Evolutionary conservation across 164 flowering plant genomes (phyloP).

Genomic region (Litsea cubeba): DNA sequence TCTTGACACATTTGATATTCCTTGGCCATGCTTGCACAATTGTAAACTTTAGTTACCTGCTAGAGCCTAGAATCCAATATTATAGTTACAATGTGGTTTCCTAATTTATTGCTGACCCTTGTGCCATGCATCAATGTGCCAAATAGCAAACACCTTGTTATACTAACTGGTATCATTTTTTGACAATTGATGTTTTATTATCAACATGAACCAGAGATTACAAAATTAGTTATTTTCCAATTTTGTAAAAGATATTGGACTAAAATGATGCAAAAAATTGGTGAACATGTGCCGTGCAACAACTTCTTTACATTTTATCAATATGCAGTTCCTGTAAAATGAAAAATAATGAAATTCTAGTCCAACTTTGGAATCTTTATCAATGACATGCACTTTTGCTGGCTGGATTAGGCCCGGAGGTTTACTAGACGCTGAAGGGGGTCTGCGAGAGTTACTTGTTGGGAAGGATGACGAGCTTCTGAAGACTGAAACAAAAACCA

Average conservation of each 20-base stretch:
- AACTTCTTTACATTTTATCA: background rate
- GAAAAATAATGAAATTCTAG: too few species aligned
- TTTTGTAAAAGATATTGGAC: background rate
- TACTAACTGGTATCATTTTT: too few species aligned
- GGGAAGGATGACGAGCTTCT: slow-evolving; percentile 98
- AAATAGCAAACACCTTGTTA: background rate
- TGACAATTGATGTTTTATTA: background rate
- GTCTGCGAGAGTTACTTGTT: slow-evolving; percentile 67
- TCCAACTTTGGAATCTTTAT: background rate
- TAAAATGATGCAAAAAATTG: background rate
- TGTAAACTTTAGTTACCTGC: background rate
- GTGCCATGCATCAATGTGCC: background rate
- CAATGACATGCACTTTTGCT: slow-evolving; percentile 4
- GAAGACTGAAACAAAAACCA: slow-evolving; percentile 56
- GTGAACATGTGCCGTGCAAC: background rate
- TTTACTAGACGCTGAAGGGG: slow-evolving; percentile 88
- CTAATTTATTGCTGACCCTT: background rate
- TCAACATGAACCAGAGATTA: background rate
- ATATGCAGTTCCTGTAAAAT: background rate
- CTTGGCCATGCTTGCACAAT: background rate
- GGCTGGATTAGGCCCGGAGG: slow-evolving; percentile 76
- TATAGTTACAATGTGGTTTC: background rate
- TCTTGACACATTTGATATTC: background rate
- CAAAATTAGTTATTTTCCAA: background rate
- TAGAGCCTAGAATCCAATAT: background rate